Percentiles rank a stretch among this genome's conserved stretches.
phyloP scores from a whole-genome alignment of 2,329 filamentous ascomycete species.

The Claviceps monticola region DNA sequence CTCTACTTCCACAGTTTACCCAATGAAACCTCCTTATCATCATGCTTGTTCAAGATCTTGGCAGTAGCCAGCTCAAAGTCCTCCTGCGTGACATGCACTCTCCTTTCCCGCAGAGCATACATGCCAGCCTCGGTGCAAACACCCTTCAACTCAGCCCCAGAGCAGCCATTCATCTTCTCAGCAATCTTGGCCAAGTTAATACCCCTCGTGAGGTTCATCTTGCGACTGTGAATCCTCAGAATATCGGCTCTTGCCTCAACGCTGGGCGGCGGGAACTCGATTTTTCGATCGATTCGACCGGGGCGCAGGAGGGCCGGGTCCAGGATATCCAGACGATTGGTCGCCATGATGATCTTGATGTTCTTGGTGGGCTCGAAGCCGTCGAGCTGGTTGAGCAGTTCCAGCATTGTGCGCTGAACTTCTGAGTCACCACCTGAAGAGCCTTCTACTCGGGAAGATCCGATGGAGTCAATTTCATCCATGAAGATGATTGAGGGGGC shows the following conservation, averaged over 20 bases:
- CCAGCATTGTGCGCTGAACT: constrained; percentile 96
- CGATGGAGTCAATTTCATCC: constrained; percentile 99
- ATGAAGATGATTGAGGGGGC: constrained; percentile 99
- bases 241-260: constrained; percentile 96
- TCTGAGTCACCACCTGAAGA: constrained; percentile 93
- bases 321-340: constrained; percentile 92
- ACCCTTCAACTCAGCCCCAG: constrained; percentile 93
- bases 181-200: constrained; percentile 98
- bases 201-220: constrained; percentile 95
- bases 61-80: constrained; percentile 97
- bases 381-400: constrained; percentile 94
- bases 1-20: constrained; percentile 58
- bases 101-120: constrained; percentile 88
- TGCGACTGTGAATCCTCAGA: constrained; percentile 89
- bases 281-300: constrained; percentile 97
- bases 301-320: constrained; percentile 89
- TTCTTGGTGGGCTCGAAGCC: constrained; percentile 99
- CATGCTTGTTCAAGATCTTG: constrained; percentile 99
- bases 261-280: constrained; percentile 94
- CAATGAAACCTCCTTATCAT: constrained; percentile 90
- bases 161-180: constrained; percentile 99
- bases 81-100: constrained; percentile 97
- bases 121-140: constrained; percentile 98
- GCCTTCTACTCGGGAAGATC: constrained; percentile 90
- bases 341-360: constrained; percentile 99